Evolutionary conservation across 73 alveolate genomes (phyloP).

Genomic region (Stentor coeruleus): DNA sequence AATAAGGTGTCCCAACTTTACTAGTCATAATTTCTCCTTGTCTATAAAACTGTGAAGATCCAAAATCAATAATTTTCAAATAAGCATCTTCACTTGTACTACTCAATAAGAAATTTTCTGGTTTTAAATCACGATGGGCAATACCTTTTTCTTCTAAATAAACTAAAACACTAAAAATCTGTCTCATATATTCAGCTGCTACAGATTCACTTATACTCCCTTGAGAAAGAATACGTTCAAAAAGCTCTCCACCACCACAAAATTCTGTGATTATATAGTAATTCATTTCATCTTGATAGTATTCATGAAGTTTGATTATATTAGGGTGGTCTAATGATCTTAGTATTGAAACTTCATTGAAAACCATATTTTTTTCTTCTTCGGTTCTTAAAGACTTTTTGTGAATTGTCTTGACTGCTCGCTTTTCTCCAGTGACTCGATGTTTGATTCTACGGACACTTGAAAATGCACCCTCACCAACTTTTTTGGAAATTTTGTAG

Average conservation of each 20-base stretch:
- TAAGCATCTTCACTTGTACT: constrained; percentile 32
- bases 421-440: constrained; percentile 39
- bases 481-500: too few species aligned
- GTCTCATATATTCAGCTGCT: constrained; percentile 60
- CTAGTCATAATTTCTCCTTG: neutral
- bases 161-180: constrained; percentile 51
- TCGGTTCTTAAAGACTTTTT: constrained; percentile 29
- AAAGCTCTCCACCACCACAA: constrained; percentile 63
- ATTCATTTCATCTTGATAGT: constrained; percentile 60
- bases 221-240: constrained; percentile 38
- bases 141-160: constrained; percentile 66
- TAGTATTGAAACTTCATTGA: too few species aligned
- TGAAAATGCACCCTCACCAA: constrained; percentile 66
- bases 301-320: constrained; percentile 68
- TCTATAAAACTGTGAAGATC: constrained; percentile 28
- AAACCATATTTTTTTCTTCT: neutral
- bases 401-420: constrained; percentile 60
- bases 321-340: constrained; percentile 85
- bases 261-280: constrained; percentile 62
- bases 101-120: constrained; percentile 63
- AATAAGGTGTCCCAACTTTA: constrained; percentile 36
- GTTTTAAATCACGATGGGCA: constrained; percentile 75
- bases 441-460: constrained; percentile 51
- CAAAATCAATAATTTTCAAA: constrained; percentile 74
- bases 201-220: constrained; percentile 53